These are phyloP conservation scores for Cryphonectria japonica DNA, from an alignment of 2,329 filamentous ascomycete species.

Conservation along the genomic window DNA sequence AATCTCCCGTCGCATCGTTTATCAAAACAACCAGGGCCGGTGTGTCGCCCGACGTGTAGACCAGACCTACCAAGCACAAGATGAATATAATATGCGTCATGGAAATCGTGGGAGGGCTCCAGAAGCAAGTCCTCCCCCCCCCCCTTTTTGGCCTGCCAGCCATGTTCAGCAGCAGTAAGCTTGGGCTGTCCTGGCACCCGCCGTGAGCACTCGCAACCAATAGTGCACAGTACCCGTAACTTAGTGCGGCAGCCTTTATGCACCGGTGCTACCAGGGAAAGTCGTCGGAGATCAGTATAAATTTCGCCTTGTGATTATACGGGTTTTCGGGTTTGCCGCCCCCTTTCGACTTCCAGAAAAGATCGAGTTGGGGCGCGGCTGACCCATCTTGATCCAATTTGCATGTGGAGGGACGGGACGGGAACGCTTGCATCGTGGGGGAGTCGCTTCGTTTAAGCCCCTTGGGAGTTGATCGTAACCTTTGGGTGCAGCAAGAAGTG, in stretches of 20 bases:
- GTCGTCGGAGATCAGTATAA: constrained; percentile 25
- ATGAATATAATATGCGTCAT: neutral
- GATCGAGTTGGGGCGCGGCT: constrained; percentile 11
- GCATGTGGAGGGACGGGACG: constrained; percentile 23
- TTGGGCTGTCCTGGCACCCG: neutral
- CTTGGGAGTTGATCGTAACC: neutral
- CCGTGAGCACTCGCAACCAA: neutral
- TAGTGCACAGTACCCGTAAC: constrained; percentile 19
- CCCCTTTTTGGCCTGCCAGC: too few relatives aligned
- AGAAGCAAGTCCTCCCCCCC: too few relatives aligned
- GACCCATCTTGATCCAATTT: constrained; percentile 16
- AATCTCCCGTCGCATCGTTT: constrained; percentile 11
- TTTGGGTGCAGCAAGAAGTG: constrained; percentile 4
- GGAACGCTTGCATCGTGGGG: constrained; percentile 15
- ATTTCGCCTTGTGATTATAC: constrained; percentile 9
- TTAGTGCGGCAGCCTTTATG: constrained; percentile 16
- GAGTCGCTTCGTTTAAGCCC: neutral
- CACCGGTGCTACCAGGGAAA: constrained; percentile 13
- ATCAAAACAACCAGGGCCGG: neutral
- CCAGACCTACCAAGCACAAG: neutral
- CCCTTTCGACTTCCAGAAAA: constrained; percentile 4
- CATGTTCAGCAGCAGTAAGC: neutral
- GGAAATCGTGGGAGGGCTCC: neutral
- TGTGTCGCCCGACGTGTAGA: neutral
- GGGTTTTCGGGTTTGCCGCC: constrained; percentile 27